Evolutionary conservation across 345 rosid species (phyloP).

Genomic region (Lepidium didymum): DNA sequence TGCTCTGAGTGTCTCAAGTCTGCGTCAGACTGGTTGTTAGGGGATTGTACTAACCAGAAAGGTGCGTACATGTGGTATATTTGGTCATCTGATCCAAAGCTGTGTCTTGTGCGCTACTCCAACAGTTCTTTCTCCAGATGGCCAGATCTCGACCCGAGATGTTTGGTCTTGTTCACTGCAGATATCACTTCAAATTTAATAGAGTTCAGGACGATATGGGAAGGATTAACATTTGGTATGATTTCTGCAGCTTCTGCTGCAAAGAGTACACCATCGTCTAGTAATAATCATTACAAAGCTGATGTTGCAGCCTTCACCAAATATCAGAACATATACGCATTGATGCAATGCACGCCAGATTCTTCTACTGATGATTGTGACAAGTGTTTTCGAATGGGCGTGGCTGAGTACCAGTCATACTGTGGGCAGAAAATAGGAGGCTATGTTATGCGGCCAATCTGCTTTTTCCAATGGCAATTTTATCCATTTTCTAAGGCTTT

Average conservation of each 20-base stretch:
- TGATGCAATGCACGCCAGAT: background rate
- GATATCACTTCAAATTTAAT: background rate
- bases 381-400: background rate
- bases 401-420: background rate
- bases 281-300: background rate
- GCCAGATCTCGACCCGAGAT: background rate
- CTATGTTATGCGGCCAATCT: background rate
- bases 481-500: background rate
- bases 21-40: background rate
- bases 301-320: background rate
- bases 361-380: conserved; percentile 3
- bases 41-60: conserved; percentile 20
- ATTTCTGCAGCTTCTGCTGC: background rate
- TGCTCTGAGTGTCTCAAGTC: conserved; percentile 9
- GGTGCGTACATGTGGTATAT: background rate
- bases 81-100: background rate
- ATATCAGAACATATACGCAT: background rate
- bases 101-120: conserved; percentile 35
- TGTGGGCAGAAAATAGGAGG: conserved; percentile 3
- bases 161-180: background rate
- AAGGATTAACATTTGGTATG: background rate
- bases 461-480: conserved; percentile 4
- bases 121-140: conserved; percentile 1
- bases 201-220: background rate
- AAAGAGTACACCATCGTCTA: background rate